Base-by-base conservation (phyloP, 2,329 filamentous ascomycete species). In the Sclerotinia borealis region DNA sequence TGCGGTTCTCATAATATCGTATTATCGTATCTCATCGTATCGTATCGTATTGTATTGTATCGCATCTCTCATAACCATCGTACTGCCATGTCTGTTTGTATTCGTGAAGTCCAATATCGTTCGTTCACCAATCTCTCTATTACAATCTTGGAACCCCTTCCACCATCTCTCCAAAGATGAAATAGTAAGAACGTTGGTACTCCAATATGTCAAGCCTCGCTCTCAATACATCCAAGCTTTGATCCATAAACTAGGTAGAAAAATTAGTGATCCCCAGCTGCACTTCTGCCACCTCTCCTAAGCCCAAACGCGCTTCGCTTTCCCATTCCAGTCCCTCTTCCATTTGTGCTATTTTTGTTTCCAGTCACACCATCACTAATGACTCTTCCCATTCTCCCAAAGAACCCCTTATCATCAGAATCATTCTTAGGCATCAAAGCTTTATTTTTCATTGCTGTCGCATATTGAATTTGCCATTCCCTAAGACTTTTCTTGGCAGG, bases 401-500 rank as follows among this genome's bases (percentile, higher is more conserved):
- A 43, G 37, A 48, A 47, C 15, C 61, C 54, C 5, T 60, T 51
- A 8, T 63, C 64, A 56, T 65, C 64, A 55, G 51, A 61, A 59
- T 66, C 66, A 19, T 60, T 61, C 11, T 43, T 37, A 37, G 64
- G 67, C 48, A 69, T 54, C 5, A 68, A 50, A 6, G 34, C 45
- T n/a, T 58, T 43, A 31, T 66, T 67, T 10, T 63, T 58, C n/a
- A 60, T 43, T 6, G 34, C 63, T 31, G 63, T 62, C 5, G 82
- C 81, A 68, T 81, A 85, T 3, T 65, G 66, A 64, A 80, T 75
- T 71, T 83, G 82, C 78, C 81, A 86, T 4, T 72, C 68, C 36
- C 75, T 75, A 2, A 86, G 72, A 37, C 83, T 81, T 6, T 73
- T 69, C n/a, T 74, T 77, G 1, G 84, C 82, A 55, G 81, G 80